Base-by-base conservation (phyloP, 75 land plant genomes). In the Cupressus sempervirens region DNA sequence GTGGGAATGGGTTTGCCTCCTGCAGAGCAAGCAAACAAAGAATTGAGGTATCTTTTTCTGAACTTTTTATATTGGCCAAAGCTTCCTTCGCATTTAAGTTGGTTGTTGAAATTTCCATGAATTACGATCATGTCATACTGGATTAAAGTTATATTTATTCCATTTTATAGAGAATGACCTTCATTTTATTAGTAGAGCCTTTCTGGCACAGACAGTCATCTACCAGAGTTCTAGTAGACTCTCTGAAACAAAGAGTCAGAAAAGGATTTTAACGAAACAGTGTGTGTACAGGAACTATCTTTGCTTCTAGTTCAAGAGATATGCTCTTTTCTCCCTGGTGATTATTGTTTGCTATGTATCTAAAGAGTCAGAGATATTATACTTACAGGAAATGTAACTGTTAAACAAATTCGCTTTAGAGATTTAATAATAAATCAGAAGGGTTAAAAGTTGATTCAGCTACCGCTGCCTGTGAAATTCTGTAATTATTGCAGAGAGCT, bases 311-410 rank as follows among this genome's bases (percentile, higher is more conserved):
- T 94, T 43, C 96, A 95, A 73, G 93, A 73, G 14, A 91, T 77
- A 15, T 96, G 98, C 34, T 95, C 99, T 85, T 92, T 96, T 80
- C 98, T 90, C 81, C 91, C 92, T 15, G 95, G 96, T 58, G 95
- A 92, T 14, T 98, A 95, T 92, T 96, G 96, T 91, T 95, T 96
- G 91, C 26, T 35, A 46, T 74, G 87, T 20, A 85, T 30, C 50
- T 75, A 87, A n/a, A 26, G 62, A 82, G 20, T 30, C 35, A 50
- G 10, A 0, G 76, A 79, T 29, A 4, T 77, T 81, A 12, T 43
- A 48, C 41, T 82, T 7, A 62, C 15, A n/a, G 34, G 29, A 30
- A 32, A 48, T 0, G 35, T 7, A 67, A 82, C 48, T 29, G 36
- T 16, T 46, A 6, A 38, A 41, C 20, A 46, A 75, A 30, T 75